Evolutionary conservation across 2,329 filamentous ascomycete species (phyloP).

Genomic region (Penicillium sp.): DNA sequence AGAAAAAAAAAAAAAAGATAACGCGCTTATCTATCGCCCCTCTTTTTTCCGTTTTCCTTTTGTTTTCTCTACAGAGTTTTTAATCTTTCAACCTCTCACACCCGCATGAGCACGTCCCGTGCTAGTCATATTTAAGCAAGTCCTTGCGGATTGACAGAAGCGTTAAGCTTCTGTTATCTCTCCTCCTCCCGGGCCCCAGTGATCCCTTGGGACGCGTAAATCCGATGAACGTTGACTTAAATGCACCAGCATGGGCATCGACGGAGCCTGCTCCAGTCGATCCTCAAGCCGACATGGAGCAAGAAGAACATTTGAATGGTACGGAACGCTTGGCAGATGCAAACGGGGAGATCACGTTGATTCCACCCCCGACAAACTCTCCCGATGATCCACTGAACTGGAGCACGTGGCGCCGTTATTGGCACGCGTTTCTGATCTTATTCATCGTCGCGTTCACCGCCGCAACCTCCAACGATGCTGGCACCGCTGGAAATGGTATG

Average conservation of each 20-base stretch:
- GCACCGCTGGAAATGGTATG: constrained; percentile 53
- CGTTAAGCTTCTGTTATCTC: constrained; percentile 3
- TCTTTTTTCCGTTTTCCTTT: not conserved
- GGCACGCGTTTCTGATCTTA: constrained; percentile 52
- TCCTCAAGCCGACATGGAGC: constrained; percentile 4
- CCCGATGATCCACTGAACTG: constrained; percentile 57
- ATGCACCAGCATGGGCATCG: not conserved
- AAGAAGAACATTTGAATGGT: constrained; percentile 14
- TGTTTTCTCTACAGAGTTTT: not conserved
- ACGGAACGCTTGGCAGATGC: constrained; percentile 26
- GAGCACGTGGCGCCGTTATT: constrained; percentile 50
- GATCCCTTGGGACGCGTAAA: not conserved
- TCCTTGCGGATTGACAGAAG: constrained; percentile 4
- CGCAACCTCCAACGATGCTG: constrained; percentile 58
- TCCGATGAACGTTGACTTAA: constrained; percentile 2
- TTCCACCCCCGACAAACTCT: constrained; percentile 55
- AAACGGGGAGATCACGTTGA: constrained; percentile 51
- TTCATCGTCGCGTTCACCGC: constrained; percentile 54
- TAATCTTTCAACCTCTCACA: not conserved
- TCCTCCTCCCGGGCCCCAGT: not conserved
- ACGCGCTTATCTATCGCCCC: not conserved
- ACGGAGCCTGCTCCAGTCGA: not conserved
- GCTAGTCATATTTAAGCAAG: constrained; percentile 3
- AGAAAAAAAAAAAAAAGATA: not conserved
- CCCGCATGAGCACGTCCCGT: constrained; percentile 5